Conservation (phyloP, 2,329 filamentous ascomycete species). For the Blastomyces gilchristii region DNA sequence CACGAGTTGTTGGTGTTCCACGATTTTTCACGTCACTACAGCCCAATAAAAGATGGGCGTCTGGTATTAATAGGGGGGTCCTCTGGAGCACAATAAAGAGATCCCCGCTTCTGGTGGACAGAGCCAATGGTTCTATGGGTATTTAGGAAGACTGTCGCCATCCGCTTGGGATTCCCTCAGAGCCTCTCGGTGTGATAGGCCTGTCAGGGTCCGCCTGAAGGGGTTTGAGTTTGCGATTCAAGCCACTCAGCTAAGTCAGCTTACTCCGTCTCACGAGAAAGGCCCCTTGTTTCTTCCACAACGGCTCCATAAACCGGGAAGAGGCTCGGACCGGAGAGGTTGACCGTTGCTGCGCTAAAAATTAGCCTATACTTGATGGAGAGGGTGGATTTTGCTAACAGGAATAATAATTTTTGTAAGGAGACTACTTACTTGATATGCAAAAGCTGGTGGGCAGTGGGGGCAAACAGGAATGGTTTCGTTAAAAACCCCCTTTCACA, state of each 20-base stretch:
- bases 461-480: background rate
- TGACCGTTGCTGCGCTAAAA: background rate
- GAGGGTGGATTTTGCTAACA: background rate
- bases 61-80: background rate
- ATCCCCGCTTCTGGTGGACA: background rate
- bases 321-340: background rate
- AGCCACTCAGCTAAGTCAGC: too few relatives aligned
- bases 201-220: too few relatives aligned
- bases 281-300: too few relatives aligned
- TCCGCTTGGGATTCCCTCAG: too few relatives aligned
- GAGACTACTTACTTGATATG: background rate
- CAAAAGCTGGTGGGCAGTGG: background rate
- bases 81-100: background rate
- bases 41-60: background rate
- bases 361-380: background rate
- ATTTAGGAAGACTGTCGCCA: too few relatives aligned
- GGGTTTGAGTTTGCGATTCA: too few relatives aligned
- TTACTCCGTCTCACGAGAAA: too few relatives aligned
- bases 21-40: background rate
- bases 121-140: too few relatives aligned
- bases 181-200: too few relatives aligned
- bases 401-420: background rate
- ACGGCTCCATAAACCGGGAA: too few relatives aligned
- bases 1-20: background rate
- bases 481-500: background rate